A percentile compares a stretch with the other conserved stretches of the same genome.
These are phyloP conservation scores for Astragalus glycyphyllos DNA, from an alignment of 306 rosid species.

Conservation along the genomic window DNA sequence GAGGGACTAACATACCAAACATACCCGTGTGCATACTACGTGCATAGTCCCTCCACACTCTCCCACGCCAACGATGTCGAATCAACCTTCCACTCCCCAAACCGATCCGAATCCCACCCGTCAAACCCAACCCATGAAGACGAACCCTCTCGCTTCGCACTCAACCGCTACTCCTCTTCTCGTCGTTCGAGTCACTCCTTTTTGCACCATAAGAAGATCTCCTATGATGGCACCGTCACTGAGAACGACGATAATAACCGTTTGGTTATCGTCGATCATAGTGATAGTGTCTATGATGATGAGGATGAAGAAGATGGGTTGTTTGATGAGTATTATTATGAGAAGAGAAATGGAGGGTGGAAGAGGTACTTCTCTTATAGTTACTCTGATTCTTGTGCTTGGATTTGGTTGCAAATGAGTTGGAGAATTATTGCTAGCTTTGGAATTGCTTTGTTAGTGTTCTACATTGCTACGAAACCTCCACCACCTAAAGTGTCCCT, in stretches of 20 bases:
- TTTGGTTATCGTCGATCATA: constrained; percentile 8
- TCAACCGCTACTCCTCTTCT: constrained; percentile 72
- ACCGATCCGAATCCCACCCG: constrained; percentile 44
- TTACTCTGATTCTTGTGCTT: constrained; percentile 62
- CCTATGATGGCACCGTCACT: constrained; percentile 55
- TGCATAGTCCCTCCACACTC: constrained; percentile 84
- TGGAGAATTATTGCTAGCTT: constrained; percentile 79
- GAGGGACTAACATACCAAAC: constrained; percentile 59
- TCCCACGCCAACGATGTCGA: constrained; percentile 71
- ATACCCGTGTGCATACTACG: constrained; percentile 74
- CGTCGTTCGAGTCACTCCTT: constrained; percentile 70
- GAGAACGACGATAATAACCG: constrained; percentile 54
- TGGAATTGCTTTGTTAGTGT: constrained; percentile 77
- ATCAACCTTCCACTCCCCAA: constrained; percentile 59
- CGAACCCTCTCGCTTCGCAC: constrained; percentile 50
- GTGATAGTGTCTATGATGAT: background rate
- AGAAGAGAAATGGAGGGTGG: constrained; percentile 56
- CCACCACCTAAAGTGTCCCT: constrained; percentile 74
- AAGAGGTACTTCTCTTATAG: constrained; percentile 61
- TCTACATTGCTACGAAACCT: constrained; percentile 81
- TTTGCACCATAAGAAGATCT: constrained; percentile 65
- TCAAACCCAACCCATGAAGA: constrained; percentile 44
- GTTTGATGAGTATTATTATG: constrained; percentile 47
- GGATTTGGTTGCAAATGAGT: constrained; percentile 80
- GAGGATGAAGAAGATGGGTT: constrained; percentile 45